Evolutionary conservation across 2,329 filamentous ascomycete genomes (phyloP), one percentile per base, ranked within the genome.

Genomic region (Cladosporium sp.): DNA sequence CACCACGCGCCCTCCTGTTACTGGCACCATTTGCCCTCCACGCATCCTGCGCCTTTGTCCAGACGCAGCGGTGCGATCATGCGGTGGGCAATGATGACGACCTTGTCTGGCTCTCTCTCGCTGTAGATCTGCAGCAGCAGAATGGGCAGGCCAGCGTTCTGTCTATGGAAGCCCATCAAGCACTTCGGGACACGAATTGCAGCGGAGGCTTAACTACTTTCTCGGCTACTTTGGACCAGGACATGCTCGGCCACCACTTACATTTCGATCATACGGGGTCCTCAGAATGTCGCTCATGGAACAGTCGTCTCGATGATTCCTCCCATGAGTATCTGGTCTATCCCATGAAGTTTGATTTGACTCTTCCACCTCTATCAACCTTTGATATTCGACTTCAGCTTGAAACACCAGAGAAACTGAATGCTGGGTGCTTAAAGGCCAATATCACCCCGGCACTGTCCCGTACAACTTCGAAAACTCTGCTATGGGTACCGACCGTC

Each of bases 341-440:
- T 11, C 15, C 44, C 13, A 27, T 38, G 22, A 39, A 9, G 12
- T 30, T 30, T 12, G 22, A 47, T 2, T 7, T 47, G 11, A 34
- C 27, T 24, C 27, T 48, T 24, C 37, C 45, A 4, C 24, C 37
- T 17, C 13, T 40, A 12, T 48, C 45, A 3, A 48, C 45, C 8
- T 48, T 48, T 27, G 13, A 27, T 11, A 41, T 48, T n/a, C 37
- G 45, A n/a, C 36, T 48, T 8, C 37, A 41, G 37, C 18, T 48
- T 7, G 37, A 41, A 8, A 20, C 37, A 18, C 17, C 36, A n/a
- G 29, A 9, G 7, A n/a, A 32, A 2, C 17, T 12, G 3, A 27
- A 4, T 3, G 6, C 13, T 15, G 32, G 30, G 19, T 48, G 45
- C 29, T 17, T 40, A n/a, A 15, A 34, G 15, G 45, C 37, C 37